Conservation (phyloP, 169 alveolate genomes). For the Eimeria necatrix region DNA sequence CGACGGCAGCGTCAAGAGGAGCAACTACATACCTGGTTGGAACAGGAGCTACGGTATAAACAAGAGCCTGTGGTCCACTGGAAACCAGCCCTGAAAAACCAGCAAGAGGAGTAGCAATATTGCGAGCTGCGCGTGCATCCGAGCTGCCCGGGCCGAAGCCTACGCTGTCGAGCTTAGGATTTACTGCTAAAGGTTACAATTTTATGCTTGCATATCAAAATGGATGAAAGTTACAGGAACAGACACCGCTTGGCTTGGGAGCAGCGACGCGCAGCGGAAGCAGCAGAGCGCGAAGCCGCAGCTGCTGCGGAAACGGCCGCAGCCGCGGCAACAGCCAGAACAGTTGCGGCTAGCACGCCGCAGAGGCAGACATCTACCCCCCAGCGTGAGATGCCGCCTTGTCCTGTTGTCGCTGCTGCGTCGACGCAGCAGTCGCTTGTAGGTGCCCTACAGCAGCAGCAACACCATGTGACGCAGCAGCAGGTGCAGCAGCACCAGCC, state of each 20-base stretch:
- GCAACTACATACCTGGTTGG: no score
- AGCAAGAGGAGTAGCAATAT: no score
- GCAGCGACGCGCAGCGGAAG: slow-evolving; percentile 51
- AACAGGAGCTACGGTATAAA: no score
- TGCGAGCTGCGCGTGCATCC: no score
- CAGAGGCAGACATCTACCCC: not conserved
- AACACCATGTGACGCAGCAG: not conserved
- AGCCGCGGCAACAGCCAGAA: not conserved
- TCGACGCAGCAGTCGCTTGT: not conserved
- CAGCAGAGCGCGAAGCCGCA: slow-evolving; percentile 14
- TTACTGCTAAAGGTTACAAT: not conserved
- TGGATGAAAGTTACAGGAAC: slow-evolving; percentile 25
- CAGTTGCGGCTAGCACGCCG: not conserved
- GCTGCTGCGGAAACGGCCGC: slow-evolving; percentile 29
- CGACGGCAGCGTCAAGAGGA: no score
- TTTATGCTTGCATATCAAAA: not conserved
- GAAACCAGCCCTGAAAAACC: no score
- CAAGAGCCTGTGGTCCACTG: no score
- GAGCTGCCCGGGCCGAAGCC: not conserved
- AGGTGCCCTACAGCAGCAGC: not conserved
- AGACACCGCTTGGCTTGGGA: slow-evolving; percentile 38
- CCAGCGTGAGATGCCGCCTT: not conserved
- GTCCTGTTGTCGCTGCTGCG: not conserved
- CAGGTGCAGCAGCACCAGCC: not conserved
- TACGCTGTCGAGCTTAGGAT: not conserved